These are phyloP conservation scores for Ogataea corticis DNA, from an alignment of 805 yeast genomes.

Conservation along the genomic window DNA sequence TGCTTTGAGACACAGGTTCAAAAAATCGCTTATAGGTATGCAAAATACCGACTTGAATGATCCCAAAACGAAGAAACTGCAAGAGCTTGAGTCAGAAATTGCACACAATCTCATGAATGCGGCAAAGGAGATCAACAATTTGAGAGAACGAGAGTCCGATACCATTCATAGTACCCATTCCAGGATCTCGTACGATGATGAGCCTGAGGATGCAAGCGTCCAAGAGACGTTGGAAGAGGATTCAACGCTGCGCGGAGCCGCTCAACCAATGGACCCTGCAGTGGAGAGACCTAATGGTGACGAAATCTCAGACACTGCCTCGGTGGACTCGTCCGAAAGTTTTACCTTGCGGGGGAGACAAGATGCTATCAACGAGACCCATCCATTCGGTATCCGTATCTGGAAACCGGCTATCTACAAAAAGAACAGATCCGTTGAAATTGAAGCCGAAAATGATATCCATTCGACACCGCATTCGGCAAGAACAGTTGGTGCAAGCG, in stretches of 20 bases:
- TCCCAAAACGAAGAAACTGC: conserved; percentile 15
- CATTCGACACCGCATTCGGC: conserved; percentile 64
- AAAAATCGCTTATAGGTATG: conserved; percentile 23
- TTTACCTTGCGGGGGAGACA: conserved; percentile 90
- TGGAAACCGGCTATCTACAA: conserved; percentile 99
- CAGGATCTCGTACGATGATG: conserved; percentile 14
- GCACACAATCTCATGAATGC: conserved; percentile 25
- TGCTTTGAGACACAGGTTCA: conserved; percentile 55
- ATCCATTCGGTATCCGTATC: conserved; percentile 96
- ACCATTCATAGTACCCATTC: conserved; percentile 19
- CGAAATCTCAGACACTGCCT: conserved; percentile 37
- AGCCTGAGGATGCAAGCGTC: conserved; percentile 13
- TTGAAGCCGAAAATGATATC: conserved; percentile 89
- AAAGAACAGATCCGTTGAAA: conserved; percentile 86
- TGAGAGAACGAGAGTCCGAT: conserved; percentile 34
- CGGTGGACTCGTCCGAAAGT: conserved; percentile 65
- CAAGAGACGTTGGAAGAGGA: conserved; percentile 19
- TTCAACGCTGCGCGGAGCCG: conserved; percentile 7
- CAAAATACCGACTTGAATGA: conserved; percentile 5
- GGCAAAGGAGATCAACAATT: conserved; percentile 24
- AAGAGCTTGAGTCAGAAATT: conserved; percentile 32
- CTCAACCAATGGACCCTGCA: conserved; percentile 13
- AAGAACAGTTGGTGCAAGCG: conserved; percentile 57
- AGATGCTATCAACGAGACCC: conserved; percentile 93
- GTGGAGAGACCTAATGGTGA: conserved; percentile 3